These are phyloP conservation scores for Achaetomiella virescens DNA, from an alignment of 495 filamentous ascomycete genomes.

Conservation along the genomic window DNA sequence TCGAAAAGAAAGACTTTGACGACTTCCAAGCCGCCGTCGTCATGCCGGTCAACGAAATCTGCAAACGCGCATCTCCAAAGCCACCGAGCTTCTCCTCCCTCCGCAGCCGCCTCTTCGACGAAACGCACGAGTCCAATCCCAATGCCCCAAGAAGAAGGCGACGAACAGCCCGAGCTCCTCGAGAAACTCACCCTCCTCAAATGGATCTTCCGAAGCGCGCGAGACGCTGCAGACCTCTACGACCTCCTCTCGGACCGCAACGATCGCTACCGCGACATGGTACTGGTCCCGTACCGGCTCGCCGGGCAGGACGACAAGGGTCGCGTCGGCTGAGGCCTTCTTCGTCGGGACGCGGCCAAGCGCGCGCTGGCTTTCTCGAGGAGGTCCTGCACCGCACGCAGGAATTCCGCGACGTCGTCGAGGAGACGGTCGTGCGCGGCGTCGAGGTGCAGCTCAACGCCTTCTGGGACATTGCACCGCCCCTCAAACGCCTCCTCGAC, in stretches of 20 bases:
- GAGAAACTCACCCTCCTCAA: constrained; percentile 93
- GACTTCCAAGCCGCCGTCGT: constrained; percentile 68
- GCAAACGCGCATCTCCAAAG: constrained; percentile 53
- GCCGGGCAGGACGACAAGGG: constrained; percentile 54
- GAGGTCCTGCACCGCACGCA: constrained; percentile 64
- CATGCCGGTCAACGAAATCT: constrained; percentile 70
- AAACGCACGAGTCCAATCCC: constrained; percentile 63
- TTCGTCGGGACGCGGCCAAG: constrained; percentile 71
- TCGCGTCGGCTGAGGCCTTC: constrained; percentile 68
- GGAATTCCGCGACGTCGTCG: constrained; percentile 73
- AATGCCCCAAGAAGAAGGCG: constrained; percentile 88
- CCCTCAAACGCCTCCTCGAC: constrained; percentile 66
- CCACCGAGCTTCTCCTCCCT: constrained; percentile 65
- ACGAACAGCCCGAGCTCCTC: constrained; percentile 87
- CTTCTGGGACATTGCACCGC: constrained; percentile 96
- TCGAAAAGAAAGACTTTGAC: constrained; percentile 68
- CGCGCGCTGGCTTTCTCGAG: constrained; percentile 58
- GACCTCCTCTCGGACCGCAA: constrained; percentile 79
- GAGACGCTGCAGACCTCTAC: constrained; percentile 78
- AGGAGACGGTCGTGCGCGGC: constrained; percentile 77
- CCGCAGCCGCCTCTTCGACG: constrained; percentile 62
- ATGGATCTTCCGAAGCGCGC: constrained; percentile 92
- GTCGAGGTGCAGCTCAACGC: constrained; percentile 86
- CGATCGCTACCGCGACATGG: constrained; percentile 73
- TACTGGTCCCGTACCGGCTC: constrained; percentile 76